Evolutionary conservation across 495 filamentous ascomycete genomes (phyloP).

Genomic region (Xanthoparmelia taractica): DNA sequence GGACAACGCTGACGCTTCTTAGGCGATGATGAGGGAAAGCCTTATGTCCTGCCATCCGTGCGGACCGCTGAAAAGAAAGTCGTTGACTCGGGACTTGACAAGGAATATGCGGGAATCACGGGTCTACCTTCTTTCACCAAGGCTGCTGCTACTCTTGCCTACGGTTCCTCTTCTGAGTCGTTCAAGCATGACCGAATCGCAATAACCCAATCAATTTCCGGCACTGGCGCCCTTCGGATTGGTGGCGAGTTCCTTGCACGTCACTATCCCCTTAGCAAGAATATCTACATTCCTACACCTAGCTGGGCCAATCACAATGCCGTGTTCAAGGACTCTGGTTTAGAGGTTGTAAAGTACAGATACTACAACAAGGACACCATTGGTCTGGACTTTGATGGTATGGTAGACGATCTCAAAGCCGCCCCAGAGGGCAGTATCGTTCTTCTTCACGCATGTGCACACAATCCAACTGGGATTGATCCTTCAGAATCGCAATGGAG

Average conservation of each 20-base stretch:
- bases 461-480: slow-evolving; percentile 98
- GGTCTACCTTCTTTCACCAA: slow-evolving; percentile 90
- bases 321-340: slow-evolving; percentile 86
- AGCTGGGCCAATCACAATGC: slow-evolving; percentile 98
- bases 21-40: slow-evolving; percentile 93
- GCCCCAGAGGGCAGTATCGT: slow-evolving; percentile 81
- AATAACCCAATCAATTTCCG: slow-evolving; percentile 96
- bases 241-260: slow-evolving; percentile 86
- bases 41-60: slow-evolving; percentile 93
- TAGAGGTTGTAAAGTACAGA: slow-evolving; percentile 86
- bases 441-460: slow-evolving; percentile 92
- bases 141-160: slow-evolving; percentile 83
- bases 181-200: slow-evolving; percentile 72
- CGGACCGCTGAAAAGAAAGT: slow-evolving; percentile 81
- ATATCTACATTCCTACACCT: slow-evolving; percentile 88
- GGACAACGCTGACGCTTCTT: slow-evolving; percentile 12
- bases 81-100: slow-evolving; percentile 68
- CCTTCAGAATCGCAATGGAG: slow-evolving; percentile 89
- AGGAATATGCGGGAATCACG: slow-evolving; percentile 97
- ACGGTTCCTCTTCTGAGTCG: slow-evolving; percentile 67
- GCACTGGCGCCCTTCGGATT: slow-evolving; percentile 90
- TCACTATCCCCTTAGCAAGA: slow-evolving; percentile 84
- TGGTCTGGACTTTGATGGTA: slow-evolving; percentile 91
- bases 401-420: slow-evolving; percentile 83
- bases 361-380: slow-evolving; percentile 99